Percentiles rank a stretch among this genome's conserved stretches.
phyloP scores from a whole-genome alignment of 345 rosid species.

The Odontarrhena argentea region DNA sequence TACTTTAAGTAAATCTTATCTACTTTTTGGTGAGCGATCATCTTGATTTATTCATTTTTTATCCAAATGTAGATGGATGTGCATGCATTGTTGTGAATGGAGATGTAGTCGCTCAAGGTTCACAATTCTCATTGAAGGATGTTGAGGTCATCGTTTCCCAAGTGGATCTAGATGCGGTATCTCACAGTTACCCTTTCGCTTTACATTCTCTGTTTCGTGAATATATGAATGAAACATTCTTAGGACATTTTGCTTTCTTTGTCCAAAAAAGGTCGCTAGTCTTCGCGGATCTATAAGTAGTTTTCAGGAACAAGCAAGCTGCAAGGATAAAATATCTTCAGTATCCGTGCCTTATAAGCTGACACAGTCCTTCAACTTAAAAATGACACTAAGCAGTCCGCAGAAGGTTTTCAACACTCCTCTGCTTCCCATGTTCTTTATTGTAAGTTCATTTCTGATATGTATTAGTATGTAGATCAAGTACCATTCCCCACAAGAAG shows the following conservation, averaged over 20 bases:
- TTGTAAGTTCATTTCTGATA: background rate
- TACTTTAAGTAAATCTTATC: background rate
- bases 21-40: background rate
- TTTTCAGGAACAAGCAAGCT: conserved; percentile 90
- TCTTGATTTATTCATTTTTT: conserved; percentile 23
- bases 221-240: background rate
- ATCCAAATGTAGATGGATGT: conserved; percentile 69
- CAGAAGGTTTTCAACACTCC: conserved; percentile 53
- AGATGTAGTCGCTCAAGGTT: conserved; percentile 82
- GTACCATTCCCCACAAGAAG: conserved; percentile 92
- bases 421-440: conserved; percentile 13
- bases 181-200: conserved; percentile 25
- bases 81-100: conserved; percentile 83
- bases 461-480: conserved; percentile 49
- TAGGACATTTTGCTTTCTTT: conserved; percentile 26
- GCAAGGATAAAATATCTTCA: conserved; percentile 63
- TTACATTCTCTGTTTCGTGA: conserved; percentile 9
- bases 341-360: conserved; percentile 68
- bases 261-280: conserved; percentile 79
- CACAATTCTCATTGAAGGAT: conserved; percentile 91
- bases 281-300: conserved; percentile 84
- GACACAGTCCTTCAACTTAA: conserved; percentile 69
- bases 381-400: conserved; percentile 72
- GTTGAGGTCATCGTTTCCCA: conserved; percentile 87
- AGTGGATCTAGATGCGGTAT: conserved; percentile 93